phyloP scores from a whole-genome alignment of 2,329 filamentous ascomycete genomes.

The Aspergillus calidoustus region DNA sequence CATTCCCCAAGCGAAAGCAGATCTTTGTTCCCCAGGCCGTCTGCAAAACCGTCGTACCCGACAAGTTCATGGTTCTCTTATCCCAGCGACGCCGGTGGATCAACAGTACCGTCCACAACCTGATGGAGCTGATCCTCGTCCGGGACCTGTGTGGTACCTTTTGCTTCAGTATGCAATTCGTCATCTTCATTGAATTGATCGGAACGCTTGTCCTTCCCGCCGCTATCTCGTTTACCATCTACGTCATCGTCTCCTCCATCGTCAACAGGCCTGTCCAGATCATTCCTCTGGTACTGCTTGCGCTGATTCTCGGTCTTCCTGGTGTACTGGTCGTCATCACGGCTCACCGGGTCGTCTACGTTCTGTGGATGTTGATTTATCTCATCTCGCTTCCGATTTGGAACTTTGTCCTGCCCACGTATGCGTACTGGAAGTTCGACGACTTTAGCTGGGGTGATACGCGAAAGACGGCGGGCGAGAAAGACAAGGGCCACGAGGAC shows the following conservation, averaged over 20 bases:
- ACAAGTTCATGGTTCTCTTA: conserved; percentile 86
- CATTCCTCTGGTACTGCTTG: conserved; percentile 88
- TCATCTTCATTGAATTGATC: conserved; percentile 92
- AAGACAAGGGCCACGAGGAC: conserved; percentile 80
- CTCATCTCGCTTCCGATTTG: conserved; percentile 89
- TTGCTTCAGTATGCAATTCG: conserved; percentile 99
- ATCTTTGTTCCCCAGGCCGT: conserved; percentile 98
- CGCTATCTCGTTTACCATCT: conserved; percentile 95
- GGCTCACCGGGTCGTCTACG: conserved; percentile 88
- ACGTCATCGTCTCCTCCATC: conserved; percentile 89
- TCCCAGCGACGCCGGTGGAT: conserved; percentile 98
- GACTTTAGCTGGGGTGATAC: conserved; percentile 99
- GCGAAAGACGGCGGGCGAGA: conserved; percentile 89
- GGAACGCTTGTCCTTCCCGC: conserved; percentile 94
- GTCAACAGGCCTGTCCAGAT: conserved; percentile 75
- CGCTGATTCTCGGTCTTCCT: conserved; percentile 88
- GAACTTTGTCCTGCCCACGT: conserved; percentile 94
- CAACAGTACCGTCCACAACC: conserved; percentile 97
- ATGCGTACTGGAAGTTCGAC: conserved; percentile 99
- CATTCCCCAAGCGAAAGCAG: conserved; percentile 98
- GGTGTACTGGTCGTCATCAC: conserved; percentile 91
- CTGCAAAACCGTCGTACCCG: conserved; percentile 97
- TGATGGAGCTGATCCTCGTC: conserved; percentile 96
- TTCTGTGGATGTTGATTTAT: conserved; percentile 97
- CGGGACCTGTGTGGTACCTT: conserved; percentile 97